phyloP scores from a whole-genome alignment of 208 protist species.

The Phytomonas francai region DNA sequence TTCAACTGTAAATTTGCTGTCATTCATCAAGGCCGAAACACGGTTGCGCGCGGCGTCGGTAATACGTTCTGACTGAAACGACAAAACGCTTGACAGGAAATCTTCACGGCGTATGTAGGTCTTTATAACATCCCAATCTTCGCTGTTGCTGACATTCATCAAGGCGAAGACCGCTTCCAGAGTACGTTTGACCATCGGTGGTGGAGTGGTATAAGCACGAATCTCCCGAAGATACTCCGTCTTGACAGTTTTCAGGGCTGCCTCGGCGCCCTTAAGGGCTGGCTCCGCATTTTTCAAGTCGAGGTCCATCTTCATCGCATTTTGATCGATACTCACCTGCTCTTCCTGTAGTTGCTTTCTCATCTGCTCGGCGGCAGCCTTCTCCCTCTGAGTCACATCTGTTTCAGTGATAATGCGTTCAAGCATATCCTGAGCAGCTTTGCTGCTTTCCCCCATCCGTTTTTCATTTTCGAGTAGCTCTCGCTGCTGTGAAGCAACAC shows the following conservation, averaged over 20 bases:
- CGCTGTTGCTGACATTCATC: conserved; percentile 27
- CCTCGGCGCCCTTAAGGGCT: conserved; percentile 93
- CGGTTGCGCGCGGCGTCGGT: conserved; percentile 43
- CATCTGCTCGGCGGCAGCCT: conserved; percentile 51
- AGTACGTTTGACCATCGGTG: conserved; percentile 91
- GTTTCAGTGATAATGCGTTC: conserved; percentile 84
- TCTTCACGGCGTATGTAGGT: conserved; percentile 86
- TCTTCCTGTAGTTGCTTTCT: conserved; percentile 83
- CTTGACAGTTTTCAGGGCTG: conserved; percentile 95
- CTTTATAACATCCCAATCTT: conserved; percentile 94
- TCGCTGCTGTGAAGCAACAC: conserved; percentile 79
- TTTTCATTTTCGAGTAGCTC: conserved; percentile 77
- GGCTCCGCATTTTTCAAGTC: conserved; percentile 87
- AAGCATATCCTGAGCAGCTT: conserved; percentile 72
- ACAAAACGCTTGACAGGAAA: conserved; percentile 93
- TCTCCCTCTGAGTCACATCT: conserved; percentile 79
- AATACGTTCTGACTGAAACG: conserved; percentile 91
- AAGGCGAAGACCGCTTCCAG: conserved; percentile 88
- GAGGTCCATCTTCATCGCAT: conserved; percentile 48
- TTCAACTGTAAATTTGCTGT: conserved; percentile 92
- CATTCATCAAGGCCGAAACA: conserved; percentile 78
- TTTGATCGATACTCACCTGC: conserved; percentile 62
- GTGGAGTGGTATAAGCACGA: conserved; percentile 94
- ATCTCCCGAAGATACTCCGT: conserved; percentile 96
- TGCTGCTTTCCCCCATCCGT: conserved; percentile 75